These are phyloP conservation scores for Lolium perenne DNA, from an alignment of 176 grass and related monocot genomes.

Conservation along the genomic window DNA sequence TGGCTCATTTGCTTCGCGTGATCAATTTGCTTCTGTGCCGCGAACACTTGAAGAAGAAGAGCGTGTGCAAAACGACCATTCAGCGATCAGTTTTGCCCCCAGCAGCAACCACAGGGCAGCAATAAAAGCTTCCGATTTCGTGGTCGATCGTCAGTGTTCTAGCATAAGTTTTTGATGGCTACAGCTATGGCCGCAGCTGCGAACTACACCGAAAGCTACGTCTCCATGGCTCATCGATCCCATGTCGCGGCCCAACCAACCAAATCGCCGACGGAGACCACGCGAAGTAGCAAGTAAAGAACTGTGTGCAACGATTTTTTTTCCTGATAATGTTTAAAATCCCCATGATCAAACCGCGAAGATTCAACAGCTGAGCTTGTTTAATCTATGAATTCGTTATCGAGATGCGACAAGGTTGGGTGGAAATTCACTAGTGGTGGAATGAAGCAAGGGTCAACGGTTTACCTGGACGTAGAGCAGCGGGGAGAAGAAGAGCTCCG, in stretches of 20 bases:
- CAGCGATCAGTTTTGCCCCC: background rate
- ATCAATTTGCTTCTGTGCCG: background rate
- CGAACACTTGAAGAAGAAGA: slow-evolving; percentile 14
- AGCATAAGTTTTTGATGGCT: slow-evolving; percentile 30
- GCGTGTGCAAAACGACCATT: background rate
- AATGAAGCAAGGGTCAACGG: background rate
- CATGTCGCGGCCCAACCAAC: background rate
- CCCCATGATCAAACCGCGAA: background rate
- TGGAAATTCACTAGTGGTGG: background rate
- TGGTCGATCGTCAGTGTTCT: background rate
- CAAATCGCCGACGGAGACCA: background rate
- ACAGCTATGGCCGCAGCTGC: background rate
- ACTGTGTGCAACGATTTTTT: background rate
- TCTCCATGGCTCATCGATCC: background rate
- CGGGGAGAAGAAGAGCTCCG: slow-evolving; percentile 85
- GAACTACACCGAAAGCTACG: slow-evolving; percentile 42
- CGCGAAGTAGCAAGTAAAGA: background rate
- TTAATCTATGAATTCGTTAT: background rate
- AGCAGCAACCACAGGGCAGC: background rate
- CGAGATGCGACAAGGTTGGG: background rate
- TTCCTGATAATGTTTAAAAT: background rate
- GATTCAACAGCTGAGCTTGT: slow-evolving; percentile 15
- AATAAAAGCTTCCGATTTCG: background rate
- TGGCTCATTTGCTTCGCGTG: slow-evolving; percentile 25
- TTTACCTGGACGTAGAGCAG: slow-evolving; percentile 84